A percentile compares a stretch with the other conserved stretches of the same genome.
These are phyloP conservation scores for Tricholoma terreum DNA, from an alignment of 768 basidiomycete genomes.

Conservation along the genomic window DNA sequence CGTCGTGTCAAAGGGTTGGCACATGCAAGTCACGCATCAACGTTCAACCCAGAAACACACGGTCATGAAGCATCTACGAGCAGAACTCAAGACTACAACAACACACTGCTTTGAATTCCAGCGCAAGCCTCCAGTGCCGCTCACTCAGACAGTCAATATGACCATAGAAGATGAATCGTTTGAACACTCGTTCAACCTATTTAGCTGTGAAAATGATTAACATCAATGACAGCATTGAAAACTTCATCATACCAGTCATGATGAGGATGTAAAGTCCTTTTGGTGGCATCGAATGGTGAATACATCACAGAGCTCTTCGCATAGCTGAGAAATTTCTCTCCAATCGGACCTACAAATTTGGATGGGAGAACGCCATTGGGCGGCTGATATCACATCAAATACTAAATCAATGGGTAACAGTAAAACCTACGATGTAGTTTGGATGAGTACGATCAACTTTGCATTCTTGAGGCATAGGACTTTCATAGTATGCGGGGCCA, in stretches of 20 bases:
- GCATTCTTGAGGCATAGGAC: constrained; percentile 1
- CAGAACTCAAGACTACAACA: too few species aligned
- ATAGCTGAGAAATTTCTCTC: not conserved
- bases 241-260: constrained; percentile 9
- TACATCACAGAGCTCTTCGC: constrained; percentile 7
- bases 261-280: constrained; percentile 14
- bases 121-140: constrained; percentile 1
- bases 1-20: too few species aligned
- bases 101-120: too few species aligned
- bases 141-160: not conserved
- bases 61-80: too few species aligned
- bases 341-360: not conserved
- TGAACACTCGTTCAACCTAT: not conserved
- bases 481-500: constrained; percentile 1
- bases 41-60: too few species aligned
- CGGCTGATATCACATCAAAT: constrained; percentile 2
- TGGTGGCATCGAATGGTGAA: constrained; percentile 7
- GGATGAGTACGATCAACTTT: not conserved
- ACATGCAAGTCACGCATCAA: too few species aligned
- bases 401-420: not conserved
- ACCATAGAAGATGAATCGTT: not conserved
- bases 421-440: not conserved
- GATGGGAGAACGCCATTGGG: constrained; percentile 14
- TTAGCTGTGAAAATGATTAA: not conserved
- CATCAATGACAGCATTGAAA: too few species aligned